These are phyloP conservation scores for Penicillium olsonii DNA, from an alignment of 2,329 filamentous ascomycete species.

Conservation along the genomic window DNA sequence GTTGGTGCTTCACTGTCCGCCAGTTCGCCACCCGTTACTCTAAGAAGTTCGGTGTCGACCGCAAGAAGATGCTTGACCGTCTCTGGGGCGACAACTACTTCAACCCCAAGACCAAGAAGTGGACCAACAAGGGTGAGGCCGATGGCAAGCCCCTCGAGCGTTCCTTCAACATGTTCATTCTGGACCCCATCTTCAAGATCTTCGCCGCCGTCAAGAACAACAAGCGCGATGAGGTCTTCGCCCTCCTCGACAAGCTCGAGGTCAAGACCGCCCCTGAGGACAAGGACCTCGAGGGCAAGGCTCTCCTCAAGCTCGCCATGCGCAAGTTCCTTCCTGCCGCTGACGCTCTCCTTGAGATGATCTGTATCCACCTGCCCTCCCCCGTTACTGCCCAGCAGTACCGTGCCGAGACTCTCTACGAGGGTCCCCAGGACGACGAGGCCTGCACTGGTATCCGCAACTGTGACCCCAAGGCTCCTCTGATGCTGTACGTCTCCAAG, in stretches of 20 bases:
- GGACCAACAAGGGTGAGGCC: slow-evolving; percentile 81
- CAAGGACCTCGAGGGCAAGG: slow-evolving; percentile 94
- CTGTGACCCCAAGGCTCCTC: slow-evolving; percentile 95
- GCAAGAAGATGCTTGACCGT: slow-evolving; percentile 99
- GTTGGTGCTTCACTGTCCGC: slow-evolving; percentile 98
- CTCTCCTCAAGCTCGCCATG: slow-evolving; percentile 97
- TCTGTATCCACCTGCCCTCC: slow-evolving; percentile 98
- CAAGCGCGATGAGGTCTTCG: slow-evolving; percentile 89
- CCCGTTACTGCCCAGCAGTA: slow-evolving; percentile 95
- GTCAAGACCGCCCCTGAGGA: slow-evolving; percentile 89
- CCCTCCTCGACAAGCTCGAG: slow-evolving; percentile 85
- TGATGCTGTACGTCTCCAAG: slow-evolving; percentile 99
- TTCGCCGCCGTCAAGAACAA: slow-evolving; percentile 96
- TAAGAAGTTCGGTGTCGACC: slow-evolving; percentile 99
- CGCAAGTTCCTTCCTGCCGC: slow-evolving; percentile 97
- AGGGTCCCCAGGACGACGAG: slow-evolving; percentile 92
- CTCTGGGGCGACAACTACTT: slow-evolving; percentile 99
- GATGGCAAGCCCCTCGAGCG: slow-evolving; percentile 92
- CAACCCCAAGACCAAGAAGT: slow-evolving; percentile 99
- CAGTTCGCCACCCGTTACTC: slow-evolving; percentile 95
- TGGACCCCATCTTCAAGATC: slow-evolving; percentile 99
- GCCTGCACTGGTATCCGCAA: slow-evolving; percentile 95
- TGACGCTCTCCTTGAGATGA: slow-evolving; percentile 98
- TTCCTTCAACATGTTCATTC: slow-evolving; percentile 99
- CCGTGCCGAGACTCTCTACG: slow-evolving; percentile 97